Evolutionary conservation across 768 basidiomycete genomes (phyloP).

Genomic region (Boletus coccyginus): DNA sequence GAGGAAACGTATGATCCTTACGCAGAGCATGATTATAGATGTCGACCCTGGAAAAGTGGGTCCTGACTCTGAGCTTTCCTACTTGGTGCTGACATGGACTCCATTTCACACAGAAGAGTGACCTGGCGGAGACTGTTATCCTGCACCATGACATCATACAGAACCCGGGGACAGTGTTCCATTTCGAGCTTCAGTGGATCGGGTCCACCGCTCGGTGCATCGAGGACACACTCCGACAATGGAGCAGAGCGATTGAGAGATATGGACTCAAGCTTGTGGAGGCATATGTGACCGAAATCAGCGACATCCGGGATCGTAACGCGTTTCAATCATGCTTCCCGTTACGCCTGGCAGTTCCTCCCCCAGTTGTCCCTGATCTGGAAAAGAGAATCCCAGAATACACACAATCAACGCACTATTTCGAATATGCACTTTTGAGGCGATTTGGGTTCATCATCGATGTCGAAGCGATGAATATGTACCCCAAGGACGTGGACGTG

Average conservation of each 20-base stretch:
- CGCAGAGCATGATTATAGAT: constrained; percentile 90
- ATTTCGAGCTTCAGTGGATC: constrained; percentile 97
- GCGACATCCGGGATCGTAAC: constrained; percentile 79
- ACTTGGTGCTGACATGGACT: constrained; percentile 7
- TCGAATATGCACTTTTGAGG: constrained; percentile 75
- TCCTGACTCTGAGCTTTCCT: background rate
- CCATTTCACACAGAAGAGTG: constrained; percentile 62
- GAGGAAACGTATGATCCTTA: constrained; percentile 68
- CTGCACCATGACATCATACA: constrained; percentile 95
- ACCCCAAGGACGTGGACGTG: constrained; percentile 80
- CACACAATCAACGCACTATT: constrained; percentile 65
- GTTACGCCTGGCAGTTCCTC: constrained; percentile 70
- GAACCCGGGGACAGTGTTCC: constrained; percentile 92
- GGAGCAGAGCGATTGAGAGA: constrained; percentile 79
- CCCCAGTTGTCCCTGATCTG: constrained; percentile 67
- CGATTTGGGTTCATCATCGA: constrained; percentile 82
- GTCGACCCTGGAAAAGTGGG: constrained; percentile 72
- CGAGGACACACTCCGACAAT: constrained; percentile 80
- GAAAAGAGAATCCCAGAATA: constrained; percentile 68
- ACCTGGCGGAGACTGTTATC: constrained; percentile 84
- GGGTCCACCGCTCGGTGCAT: constrained; percentile 90
- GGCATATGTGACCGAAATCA: constrained; percentile 88
- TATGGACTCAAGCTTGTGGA: constrained; percentile 93
- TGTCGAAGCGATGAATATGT: constrained; percentile 73
- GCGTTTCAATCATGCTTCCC: constrained; percentile 92